Base-by-base conservation (phyloP, 768 basidiomycete genomes). In the Trametes cubensis region DNA sequence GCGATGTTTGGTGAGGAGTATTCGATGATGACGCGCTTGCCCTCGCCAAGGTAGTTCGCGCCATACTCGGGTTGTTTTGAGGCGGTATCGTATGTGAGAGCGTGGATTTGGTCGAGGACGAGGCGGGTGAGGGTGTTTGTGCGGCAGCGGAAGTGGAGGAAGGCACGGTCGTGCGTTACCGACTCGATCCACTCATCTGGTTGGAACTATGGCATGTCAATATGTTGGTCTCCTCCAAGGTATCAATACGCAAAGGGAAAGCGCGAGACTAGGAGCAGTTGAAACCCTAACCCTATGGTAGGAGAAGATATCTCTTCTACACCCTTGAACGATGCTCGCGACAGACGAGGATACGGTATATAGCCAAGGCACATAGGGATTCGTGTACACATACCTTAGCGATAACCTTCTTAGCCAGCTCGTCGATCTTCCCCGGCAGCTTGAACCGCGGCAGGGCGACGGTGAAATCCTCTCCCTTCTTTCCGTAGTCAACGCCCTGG, bases 1-100 rank as follows among this genome's bases (percentile, higher is more conserved):
- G 96, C 96, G 67, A 98, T 98, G 72, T 99, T 98, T 17, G 95
- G 95, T 2, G 92, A 93, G 1, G 94, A 97, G 75, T 92, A 98
- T 75, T 98, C 96, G 70, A 96, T 82, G 67, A 96, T 73, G 63
- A 91, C 77, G 52, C 85, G 92, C 77, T 97, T 95, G 13, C 94
- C 94, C 47, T 82, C 79, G 5, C 92, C 94, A 3, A 79, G 77
- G 28, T 79, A 78, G 73, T 94, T 95, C 3, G 85, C 81, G n/a
- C 96, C 96, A 69, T 94, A 99, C 42, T 87, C 84, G 7, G 88
- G 84, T 53, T 79, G 73, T 28, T 81, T 79, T 7, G 85, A 83
- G 2, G 85, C 77, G 2, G 81, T 82, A 45, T 82, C 75, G 72
- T 90, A 77, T 14, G 90, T 92, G 69, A 87, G 81, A n/a, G 78